Evolutionary conservation across 164 flowering plant genomes (phyloP), one percentile per base, ranked within the genome.

Genomic region (Liriodendron chinense): DNA sequence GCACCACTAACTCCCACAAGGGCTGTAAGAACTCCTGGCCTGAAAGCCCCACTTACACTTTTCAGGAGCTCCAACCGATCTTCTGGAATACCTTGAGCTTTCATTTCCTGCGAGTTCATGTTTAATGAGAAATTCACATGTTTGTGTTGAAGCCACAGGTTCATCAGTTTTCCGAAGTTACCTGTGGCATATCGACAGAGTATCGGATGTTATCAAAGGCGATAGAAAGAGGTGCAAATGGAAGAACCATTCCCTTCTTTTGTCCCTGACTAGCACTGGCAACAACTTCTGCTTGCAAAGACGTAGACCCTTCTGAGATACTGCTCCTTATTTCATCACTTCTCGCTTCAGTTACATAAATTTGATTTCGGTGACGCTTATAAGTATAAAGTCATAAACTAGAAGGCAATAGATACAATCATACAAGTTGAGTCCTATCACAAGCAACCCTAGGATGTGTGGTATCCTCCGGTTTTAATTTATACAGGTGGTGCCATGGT

Each of bases 131-230:
- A 1, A 26, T 72, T 24, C 2, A 61, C 68, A 65, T 65, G 34
- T 67, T 43, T 14, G 16, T 64, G 12, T 26, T 67, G 48, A 67
- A 1, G 43, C 3, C 43, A 34, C 43, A 34, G 43, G 8, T 53
- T 53, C 2, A 16, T 7, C 18, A 53, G 3, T 13, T 16, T 7
- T 43, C 8, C 20, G 23, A 21, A 26, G 20, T 12, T 80, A 86
- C 89, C 85, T 80, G 78, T 74, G 87, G 90, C 87, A 85, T 87
- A 75, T 87, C 90, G 1, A 87, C 86, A 18, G 85, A 72, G 64
- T 85, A 87, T 65, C 64, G 73, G 64, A 87, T 80, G 7, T 84
- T 82, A 67, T 85, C 84, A 72, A 85, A 85, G 22, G 85, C 74
- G 70, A 87, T 71, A 7, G 88, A 82, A 68, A 74, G 84, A 7